A percentile compares a stretch with the other conserved stretches of the same genome.
Conservation (phyloP, 2,329 filamentous ascomycete genomes). For the Cryphonectria parasitica region DNA sequence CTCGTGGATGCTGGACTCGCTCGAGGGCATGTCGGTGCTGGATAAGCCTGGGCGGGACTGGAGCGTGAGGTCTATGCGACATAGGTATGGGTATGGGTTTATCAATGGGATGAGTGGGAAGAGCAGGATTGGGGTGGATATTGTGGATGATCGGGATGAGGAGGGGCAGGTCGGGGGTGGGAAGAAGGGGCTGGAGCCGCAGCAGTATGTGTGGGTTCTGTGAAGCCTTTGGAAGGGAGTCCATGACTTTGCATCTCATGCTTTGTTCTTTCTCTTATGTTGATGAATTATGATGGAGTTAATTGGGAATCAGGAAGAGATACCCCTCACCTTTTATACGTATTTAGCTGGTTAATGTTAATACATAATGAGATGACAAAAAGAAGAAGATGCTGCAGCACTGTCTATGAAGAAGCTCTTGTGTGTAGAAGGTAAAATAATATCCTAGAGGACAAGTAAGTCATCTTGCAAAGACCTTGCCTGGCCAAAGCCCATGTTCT, state of each 20-base stretch:
- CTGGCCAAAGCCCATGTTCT: no score
- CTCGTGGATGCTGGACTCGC: conserved; percentile 39
- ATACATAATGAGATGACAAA: background rate
- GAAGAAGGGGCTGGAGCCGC: background rate
- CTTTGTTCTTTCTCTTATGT: background rate
- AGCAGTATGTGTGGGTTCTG: conserved; percentile 5
- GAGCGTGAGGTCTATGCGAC: conserved; percentile 35
- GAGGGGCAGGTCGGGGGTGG: background rate
- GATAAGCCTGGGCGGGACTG: conserved; percentile 38
- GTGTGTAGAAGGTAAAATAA: no score
- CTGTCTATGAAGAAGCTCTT: no score
- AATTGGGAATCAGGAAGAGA: background rate
- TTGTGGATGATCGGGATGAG: conserved; percentile 6
- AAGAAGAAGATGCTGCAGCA: background rate
- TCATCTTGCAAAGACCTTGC: no score
- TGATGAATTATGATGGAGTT: background rate
- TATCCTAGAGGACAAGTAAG: no score
- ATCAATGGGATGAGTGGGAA: conserved; percentile 38
- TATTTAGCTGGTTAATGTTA: background rate
- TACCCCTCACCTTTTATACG: background rate
- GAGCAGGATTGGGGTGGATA: conserved; percentile 37
- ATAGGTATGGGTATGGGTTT: conserved; percentile 39
- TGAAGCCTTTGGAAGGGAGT: background rate
- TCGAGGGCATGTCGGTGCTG: conserved; percentile 38
- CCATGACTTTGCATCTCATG: background rate